Evolutionary conservation across 176 grass and related monocot genomes (phyloP).

Genomic region (Avena insularis): DNA sequence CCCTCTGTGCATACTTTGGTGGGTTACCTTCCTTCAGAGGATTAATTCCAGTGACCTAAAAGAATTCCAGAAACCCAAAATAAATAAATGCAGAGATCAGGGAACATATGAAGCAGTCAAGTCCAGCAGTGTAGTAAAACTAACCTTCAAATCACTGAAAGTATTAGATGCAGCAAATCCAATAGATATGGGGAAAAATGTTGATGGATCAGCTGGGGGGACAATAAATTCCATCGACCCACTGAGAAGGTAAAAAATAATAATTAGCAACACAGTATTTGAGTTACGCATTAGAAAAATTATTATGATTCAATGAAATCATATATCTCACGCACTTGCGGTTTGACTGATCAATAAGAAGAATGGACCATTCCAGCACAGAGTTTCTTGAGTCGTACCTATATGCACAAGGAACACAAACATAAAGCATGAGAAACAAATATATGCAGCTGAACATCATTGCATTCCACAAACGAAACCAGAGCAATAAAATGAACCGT

Average conservation of each 20-base stretch:
- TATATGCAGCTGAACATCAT: constrained; percentile 1
- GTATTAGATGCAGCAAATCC: constrained; percentile 76
- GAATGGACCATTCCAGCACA: constrained; percentile 78
- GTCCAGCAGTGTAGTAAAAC: not conserved
- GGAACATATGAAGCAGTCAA: not conserved
- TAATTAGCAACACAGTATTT: not conserved
- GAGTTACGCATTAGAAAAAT: constrained; percentile 4
- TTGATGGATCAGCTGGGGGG: constrained; percentile 67
- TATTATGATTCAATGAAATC: constrained; percentile 14
- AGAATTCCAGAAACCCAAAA: not conserved
- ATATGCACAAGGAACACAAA: constrained; percentile 28
- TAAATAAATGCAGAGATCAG: not conserved
- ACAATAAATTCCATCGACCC: constrained; percentile 89
- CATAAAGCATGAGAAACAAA: constrained; percentile 23
- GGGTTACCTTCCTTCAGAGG: constrained; percentile 64
- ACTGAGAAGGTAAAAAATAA: constrained; percentile 42
- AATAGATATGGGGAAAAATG: constrained; percentile 82
- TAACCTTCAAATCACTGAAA: constrained; percentile 83
- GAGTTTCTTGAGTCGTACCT: constrained; percentile 81
- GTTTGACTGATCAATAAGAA: constrained; percentile 85
- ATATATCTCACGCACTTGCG: constrained; percentile 59
- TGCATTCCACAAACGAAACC: not conserved
- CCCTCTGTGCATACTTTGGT: constrained; percentile 66
- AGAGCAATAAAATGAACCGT: not conserved
- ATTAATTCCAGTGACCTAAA: constrained; percentile 59